Base-by-base conservation (phyloP, 805 yeast genomes). In the Millerozyma acaciae region DNA sequence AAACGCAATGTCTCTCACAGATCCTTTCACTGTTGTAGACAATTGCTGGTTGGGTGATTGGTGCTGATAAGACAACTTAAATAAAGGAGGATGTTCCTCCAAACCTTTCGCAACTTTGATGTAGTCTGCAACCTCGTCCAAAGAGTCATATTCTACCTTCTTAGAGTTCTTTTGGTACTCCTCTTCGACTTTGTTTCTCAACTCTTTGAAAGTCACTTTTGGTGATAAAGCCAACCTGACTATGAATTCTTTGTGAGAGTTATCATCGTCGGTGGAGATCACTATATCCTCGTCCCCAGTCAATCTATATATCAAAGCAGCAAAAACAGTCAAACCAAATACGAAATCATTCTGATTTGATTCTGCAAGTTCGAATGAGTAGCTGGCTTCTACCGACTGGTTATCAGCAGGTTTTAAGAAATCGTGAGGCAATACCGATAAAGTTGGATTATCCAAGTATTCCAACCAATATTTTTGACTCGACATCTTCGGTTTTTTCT, bases 201-300 rank as follows among this genome's bases (percentile, higher is more conserved):
- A 62, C 24, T 78, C 75, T 1, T 45, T 38, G 46, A 88, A 84
- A 1, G 78, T 51, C 51, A 66, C 52, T 6, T 64, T 58, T 21
- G 84, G 76, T 32, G 75, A 72, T 39, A 87, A 63, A 21, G 64
- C 65, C 28, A 84, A 63, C 49, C 96, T 71, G 17, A 86, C 53
- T 12, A 85, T 78, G 43, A 79, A 74, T 17, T 76, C 76, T 5
- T 57, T 57, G 3, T 60, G 45, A 6, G 35, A 23, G 8, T 48
- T 36, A 10, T 41, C 39, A 9, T 43, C 40, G 45, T 81, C 78
- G 0, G 88, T 78, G n/a, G 89, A 88, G 40, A 90, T 63, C n/a
- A 83, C 80, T 32, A 93, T 80, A 49, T 90, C 97, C 44, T 90
- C 97, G 55, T 90, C 97, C 16, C 97, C 97, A 2, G 96, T 83